Percentiles rank a stretch among this genome's conserved stretches.
These are phyloP conservation scores for Pouteria campechiana DNA, from an alignment of 179 eudicot species.

Conservation along the genomic window DNA sequence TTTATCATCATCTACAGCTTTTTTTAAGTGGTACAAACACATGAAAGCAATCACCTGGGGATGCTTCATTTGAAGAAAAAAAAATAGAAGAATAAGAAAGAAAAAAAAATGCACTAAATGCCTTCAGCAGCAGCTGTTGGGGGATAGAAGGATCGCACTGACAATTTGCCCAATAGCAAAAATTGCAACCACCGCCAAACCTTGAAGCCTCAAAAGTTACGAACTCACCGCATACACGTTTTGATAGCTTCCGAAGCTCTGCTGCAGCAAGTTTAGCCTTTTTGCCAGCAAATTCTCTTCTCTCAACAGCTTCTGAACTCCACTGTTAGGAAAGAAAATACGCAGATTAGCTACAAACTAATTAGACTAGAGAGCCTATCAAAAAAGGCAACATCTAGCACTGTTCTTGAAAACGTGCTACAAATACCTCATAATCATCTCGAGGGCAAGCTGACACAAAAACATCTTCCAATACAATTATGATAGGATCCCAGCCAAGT, in stretches of 20 bases:
- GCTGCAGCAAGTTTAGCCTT: conserved; percentile 98
- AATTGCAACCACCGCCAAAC: neutral
- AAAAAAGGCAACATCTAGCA: neutral
- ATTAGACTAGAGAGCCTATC: neutral
- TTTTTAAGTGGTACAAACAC: too few species aligned
- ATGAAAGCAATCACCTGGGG: too few species aligned
- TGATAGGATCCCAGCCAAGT: conserved; percentile 95
- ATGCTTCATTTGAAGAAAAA: too few species aligned
- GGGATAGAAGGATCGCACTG: too few species aligned
- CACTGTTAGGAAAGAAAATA: conserved; percentile 54
- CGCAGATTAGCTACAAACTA: neutral
- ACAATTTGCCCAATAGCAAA: neutral
- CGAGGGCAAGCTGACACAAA: conserved; percentile 70
- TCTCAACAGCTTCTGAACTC: conserved; percentile 70
- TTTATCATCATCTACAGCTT: too few species aligned
- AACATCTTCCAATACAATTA: conserved; percentile 75
- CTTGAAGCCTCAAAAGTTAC: neutral
- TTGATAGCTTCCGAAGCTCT: conserved; percentile 88
- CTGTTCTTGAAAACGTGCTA: neutral
- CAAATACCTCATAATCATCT: conserved; percentile 67
- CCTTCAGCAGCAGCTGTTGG: too few species aligned
- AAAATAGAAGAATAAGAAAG: neutral
- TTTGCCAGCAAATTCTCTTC: conserved; percentile 84
- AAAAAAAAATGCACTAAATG: neutral
- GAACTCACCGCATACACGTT: conserved; percentile 83